Conservation (phyloP, 257 asterid genomes). For the Gentiana macrophylla region DNA sequence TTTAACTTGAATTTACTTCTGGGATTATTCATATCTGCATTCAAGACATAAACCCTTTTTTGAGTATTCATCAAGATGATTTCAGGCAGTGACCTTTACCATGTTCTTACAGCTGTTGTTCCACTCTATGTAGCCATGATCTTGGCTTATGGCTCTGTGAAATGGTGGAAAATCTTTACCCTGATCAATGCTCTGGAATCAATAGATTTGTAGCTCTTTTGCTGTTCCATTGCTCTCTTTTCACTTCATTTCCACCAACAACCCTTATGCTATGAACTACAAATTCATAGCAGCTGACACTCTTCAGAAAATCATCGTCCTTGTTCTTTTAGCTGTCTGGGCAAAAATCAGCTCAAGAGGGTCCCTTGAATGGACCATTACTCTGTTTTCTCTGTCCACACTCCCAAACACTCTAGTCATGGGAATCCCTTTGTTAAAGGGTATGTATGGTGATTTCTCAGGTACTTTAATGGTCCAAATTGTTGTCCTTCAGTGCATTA, state of each 20-base stretch:
- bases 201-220: constrained; percentile 46
- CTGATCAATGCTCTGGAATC: constrained; percentile 43
- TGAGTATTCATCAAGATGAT: constrained; percentile 17
- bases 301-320: constrained; percentile 33
- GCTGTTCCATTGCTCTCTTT: constrained; percentile 42
- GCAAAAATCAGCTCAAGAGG: constrained; percentile 33
- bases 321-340: constrained; percentile 28
- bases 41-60: no score
- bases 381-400: constrained; percentile 35
- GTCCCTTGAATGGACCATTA: constrained; percentile 40
- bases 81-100: constrained; percentile 29
- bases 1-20: constrained; percentile 4
- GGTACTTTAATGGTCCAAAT: constrained; percentile 44
- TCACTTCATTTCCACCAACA: constrained; percentile 37
- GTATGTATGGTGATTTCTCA: constrained; percentile 38
- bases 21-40: constrained; percentile 3
- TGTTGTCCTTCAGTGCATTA: constrained; percentile 41
- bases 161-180: constrained; percentile 46
- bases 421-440: constrained; percentile 43
- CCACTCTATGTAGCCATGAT: constrained; percentile 44
- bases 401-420: constrained; percentile 42
- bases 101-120: constrained; percentile 44
- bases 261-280: constrained; percentile 43
- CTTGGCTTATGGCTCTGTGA: constrained; percentile 41
- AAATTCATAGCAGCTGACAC: constrained; percentile 44